Evolutionary conservation across 164 flowering plant species (phyloP), one percentile per base, ranked within the genome.

Genomic region (Piper betle): DNA sequence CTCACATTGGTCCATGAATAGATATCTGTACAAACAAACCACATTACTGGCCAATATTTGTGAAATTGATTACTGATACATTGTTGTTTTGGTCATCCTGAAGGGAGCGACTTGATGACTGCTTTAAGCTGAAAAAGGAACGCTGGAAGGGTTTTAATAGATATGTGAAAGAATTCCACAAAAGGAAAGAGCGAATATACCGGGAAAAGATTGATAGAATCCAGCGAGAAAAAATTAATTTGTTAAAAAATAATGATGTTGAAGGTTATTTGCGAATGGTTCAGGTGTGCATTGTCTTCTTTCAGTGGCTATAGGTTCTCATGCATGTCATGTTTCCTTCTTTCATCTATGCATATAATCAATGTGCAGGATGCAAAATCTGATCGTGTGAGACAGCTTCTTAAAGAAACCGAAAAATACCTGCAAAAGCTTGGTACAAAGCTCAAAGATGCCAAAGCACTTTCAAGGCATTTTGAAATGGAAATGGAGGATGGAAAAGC

Each of bases 191-290:
- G 58, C 81, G 96, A 50, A 73, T 81, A 60, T 96, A 90, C 66
- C 90, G 97, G 8, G 99, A 94, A 79, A 94, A 85, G 81, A 85
- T 85, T 72, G 99, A 94, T 74, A 81, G 96, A 73, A 94, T 94
- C 63, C 99, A 94, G 73, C 97, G 99, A 38, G 99, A 94, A 72
- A 94, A 94, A 80, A 91, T 94, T 55, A 90, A 88, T 75, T 77
- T 94, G 37, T 73, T 94, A 68, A 94, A 94, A 78, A 91, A 83
- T 69, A 90, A 94, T 81, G 99, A 94, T 69, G 99, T 94, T 72
- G 99, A 94, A 77, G 99, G 99, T 37, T 94, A 94, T 66, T 79
- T 94, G 52, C 83, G 99, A 52, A 94, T 94, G 99, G 99, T 94
- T 73, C 93, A 94, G 97, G 99, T 94, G 20, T 37, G 68, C 2